phyloP scores from a whole-genome alignment of 495 filamentous ascomycete species.

The Penicillium steckii region DNA sequence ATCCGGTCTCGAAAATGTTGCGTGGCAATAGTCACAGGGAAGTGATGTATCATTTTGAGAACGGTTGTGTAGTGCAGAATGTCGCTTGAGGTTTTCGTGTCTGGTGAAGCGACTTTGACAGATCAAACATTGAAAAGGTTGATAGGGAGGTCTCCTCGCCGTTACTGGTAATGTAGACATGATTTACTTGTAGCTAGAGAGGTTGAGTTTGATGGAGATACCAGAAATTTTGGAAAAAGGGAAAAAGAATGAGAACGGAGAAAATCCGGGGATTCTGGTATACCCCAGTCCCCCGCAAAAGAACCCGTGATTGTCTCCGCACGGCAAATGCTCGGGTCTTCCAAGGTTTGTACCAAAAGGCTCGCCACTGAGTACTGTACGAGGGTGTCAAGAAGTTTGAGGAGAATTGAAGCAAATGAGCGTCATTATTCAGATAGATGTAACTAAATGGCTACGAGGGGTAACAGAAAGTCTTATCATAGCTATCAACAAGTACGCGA shows the following conservation, averaged over 20 bases:
- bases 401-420: neutral
- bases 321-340: conserved; percentile 2
- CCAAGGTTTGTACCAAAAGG: neutral
- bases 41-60: conserved; percentile 22
- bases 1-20: conserved; percentile 32
- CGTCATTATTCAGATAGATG: too few relatives aligned
- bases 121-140: conserved; percentile 35
- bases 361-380: too few relatives aligned
- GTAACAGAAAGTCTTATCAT: neutral
- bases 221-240: neutral
- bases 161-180: neutral
- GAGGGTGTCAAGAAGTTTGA: neutral
- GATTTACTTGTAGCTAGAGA: neutral
- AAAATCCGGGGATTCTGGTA: conserved; percentile 10
- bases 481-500: neutral
- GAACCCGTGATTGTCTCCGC: conserved; percentile 2
- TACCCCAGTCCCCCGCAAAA: conserved; percentile 3
- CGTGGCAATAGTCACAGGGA: conserved; percentile 28
- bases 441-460: too few relatives aligned
- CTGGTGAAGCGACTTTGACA: conserved; percentile 37
- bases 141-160: conserved; percentile 1
- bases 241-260: neutral
- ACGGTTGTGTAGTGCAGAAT: conserved; percentile 31
- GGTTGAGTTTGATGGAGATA: neutral
- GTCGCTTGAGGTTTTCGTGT: conserved; percentile 41